Evolutionary conservation across 176 grass and related monocot genomes (phyloP).

Genomic region (Oryza australiensis): DNA sequence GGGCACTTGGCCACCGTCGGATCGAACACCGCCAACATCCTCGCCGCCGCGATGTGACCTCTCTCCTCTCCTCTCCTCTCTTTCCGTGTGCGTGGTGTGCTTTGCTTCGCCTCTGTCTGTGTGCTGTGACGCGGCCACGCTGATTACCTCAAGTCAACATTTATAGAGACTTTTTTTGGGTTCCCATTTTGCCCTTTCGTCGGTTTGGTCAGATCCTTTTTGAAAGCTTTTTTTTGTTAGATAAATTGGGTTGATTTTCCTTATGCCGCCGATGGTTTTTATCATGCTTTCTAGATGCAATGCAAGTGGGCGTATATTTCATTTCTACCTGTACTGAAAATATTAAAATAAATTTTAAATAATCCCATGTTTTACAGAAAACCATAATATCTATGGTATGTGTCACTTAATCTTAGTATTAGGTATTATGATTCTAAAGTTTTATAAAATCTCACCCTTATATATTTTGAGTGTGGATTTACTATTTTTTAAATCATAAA

Average conservation of each 20-base stretch:
- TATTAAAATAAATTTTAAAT: too few relatives aligned
- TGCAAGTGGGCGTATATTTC: neutral
- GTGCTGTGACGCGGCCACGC: conserved; percentile 15
- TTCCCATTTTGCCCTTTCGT: conserved; percentile 52
- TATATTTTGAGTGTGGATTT: too few relatives aligned
- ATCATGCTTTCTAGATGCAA: neutral
- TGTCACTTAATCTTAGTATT: too few relatives aligned
- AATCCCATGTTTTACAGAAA: too few relatives aligned
- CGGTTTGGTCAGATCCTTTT: conserved; percentile 18
- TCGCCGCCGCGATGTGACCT: conserved; percentile 27
- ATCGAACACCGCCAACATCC: conserved; percentile 91
- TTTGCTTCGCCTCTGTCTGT: neutral
- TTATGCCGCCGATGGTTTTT: neutral
- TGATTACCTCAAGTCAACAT: conserved; percentile 33
- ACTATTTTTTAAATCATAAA: too few relatives aligned
- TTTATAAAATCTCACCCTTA: too few relatives aligned
- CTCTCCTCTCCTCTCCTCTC: conserved; percentile 25
- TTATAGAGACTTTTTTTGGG: conserved; percentile 10
- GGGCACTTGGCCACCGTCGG: conserved; percentile 88
- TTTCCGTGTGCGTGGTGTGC: conserved; percentile 5
- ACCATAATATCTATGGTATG: too few relatives aligned
- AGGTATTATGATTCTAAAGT: too few relatives aligned
- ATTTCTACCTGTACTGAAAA: neutral
- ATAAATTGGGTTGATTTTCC: neutral
- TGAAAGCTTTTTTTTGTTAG: neutral